Base-by-base conservation (phyloP, 2,329 filamentous ascomycete genomes). In the Aspergillus japonicus region DNA sequence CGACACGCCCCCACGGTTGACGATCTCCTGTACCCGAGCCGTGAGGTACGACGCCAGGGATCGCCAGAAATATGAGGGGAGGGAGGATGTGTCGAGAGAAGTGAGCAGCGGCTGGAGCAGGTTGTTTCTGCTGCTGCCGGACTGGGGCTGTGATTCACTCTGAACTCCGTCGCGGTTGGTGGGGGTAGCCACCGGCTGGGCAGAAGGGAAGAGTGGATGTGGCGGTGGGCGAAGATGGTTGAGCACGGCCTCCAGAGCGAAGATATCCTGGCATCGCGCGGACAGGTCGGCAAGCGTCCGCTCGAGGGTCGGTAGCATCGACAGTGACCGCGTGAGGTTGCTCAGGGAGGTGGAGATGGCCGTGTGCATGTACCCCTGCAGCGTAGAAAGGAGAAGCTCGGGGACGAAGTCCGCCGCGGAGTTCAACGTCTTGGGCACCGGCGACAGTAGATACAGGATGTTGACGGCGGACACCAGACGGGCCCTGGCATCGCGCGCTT, bases 51-150 rank as follows among this genome's bases (percentile, higher is more conserved):
- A 87, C 0, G 95, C 95, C 69, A 98, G 84, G 8, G 89, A 90
- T 56, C 95, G 85, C 92, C 95, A 99, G 78, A 96, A 99, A 74
- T 94, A 96, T 0, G 90, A 94, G 1, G 92, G 87, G 16, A 99
- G 80, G 2, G 91, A 95, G 0, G 90, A 87, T 0, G 92, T 96
- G 75, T 98, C 95, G 7, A 99, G 84, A n/a, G 88, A 82, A 11
- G 85, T 80, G 8, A 96, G 83, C 0, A 96, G 79, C 0, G 88
- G 88, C 59, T 89, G 85, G 0, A 97, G 82, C 47, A 97, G 83
- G 59, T 85, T 85, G 51, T 69, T 58, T 29, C 72, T 70, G 42
- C 57, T 65, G 50, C 80, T 84, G 3, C 71, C 62, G 21, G 44
- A 29, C 39, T 54, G 47, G 4, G 16, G 12, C 21, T 53, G 56